Base-by-base conservation (phyloP, 148 eudicot species). In the Amaranthus palmeri region DNA sequence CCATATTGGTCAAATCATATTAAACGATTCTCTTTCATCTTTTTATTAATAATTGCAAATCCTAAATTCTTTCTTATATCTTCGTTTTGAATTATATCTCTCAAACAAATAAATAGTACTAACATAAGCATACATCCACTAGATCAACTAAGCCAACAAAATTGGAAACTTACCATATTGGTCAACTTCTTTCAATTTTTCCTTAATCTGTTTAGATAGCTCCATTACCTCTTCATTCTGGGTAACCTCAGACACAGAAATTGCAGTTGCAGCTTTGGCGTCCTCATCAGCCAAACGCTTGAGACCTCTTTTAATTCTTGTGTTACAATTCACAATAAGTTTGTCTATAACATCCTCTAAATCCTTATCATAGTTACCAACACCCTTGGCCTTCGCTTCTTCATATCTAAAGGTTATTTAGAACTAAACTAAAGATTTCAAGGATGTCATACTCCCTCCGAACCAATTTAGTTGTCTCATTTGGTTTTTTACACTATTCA, bases 181-280 rank as follows among this genome's bases (percentile, higher is more conserved):
- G 79, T 91, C 96, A 54, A 73, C 92, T 79, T 89, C 92, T 78
- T 89, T 89, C 80, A 93, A 70, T 81, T 91, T 93, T 74, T 88
- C 87, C 67, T 85, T 95, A 55, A 95, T 91, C 79, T 80, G 86
- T 74, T 89, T 88, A 0, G 98, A 89, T 80, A 95, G 65, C 76
- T 95, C 98, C 41, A 73, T 45, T 50, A 86, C 68, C 77, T 95
- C 97, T n/a, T 89, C 90, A 7, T 86, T 86, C 91, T 82, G 90
- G 13, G 98, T 91, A 70, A 93, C 98, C 76, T 91, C 97, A 18
- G 93, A 81, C 61, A 95, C 98, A 5, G 96, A 91, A 40, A 95
- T 91, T 10, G 97, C 98, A 74, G 88, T 90, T 65, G 98, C 98
- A 36, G 98, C 98, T 83, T 89, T 95, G 74, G 97, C 98, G 77